A percentile compares a stretch with the other conserved stretches of the same genome.
Conservation (phyloP, 2,329 filamentous ascomycete genomes). For the Alternaria brassicicola region DNA sequence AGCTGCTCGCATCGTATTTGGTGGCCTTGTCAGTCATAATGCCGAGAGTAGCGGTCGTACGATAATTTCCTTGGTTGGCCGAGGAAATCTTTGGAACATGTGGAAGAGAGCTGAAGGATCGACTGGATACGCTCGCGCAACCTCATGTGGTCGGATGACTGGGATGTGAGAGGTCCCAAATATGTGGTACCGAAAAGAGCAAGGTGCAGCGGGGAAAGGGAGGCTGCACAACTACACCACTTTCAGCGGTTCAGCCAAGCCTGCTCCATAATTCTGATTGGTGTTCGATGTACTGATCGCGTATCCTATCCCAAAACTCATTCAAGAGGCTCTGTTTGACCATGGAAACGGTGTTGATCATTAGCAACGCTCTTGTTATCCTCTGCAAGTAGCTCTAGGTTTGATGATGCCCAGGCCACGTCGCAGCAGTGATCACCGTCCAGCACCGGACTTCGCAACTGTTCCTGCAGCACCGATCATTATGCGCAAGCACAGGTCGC, state of each 20-base stretch:
- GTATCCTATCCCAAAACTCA: not conserved
- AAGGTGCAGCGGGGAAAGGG: constrained; percentile 9
- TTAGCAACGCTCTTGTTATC: not conserved
- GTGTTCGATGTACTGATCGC: not conserved
- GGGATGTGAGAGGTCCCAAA: not conserved
- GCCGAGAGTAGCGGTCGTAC: not conserved
- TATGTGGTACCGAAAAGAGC: constrained; percentile 5
- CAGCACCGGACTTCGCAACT: not conserved
- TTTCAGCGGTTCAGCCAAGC: not conserved
- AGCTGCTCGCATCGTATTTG: not conserved
- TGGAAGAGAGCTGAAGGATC: not conserved
- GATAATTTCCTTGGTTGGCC: not conserved
- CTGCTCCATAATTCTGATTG: not conserved
- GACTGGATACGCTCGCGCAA: not conserved
- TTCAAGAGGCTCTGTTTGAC: not conserved
- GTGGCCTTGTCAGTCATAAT: not conserved
- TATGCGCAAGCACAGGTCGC: not conserved
- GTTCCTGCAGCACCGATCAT: not conserved
- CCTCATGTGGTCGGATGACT: not conserved
- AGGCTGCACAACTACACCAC: not conserved
- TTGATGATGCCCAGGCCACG: not conserved
- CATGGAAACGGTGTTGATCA: not conserved
- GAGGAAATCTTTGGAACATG: not conserved
- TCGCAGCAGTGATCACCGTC: not conserved
- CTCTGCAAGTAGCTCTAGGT: not conserved